A percentile compares a stretch with the other conserved stretches of the same genome.
Evolutionary conservation across 148 eudicot species (phyloP).

Genomic region (Vaccinium myrtillus): DNA sequence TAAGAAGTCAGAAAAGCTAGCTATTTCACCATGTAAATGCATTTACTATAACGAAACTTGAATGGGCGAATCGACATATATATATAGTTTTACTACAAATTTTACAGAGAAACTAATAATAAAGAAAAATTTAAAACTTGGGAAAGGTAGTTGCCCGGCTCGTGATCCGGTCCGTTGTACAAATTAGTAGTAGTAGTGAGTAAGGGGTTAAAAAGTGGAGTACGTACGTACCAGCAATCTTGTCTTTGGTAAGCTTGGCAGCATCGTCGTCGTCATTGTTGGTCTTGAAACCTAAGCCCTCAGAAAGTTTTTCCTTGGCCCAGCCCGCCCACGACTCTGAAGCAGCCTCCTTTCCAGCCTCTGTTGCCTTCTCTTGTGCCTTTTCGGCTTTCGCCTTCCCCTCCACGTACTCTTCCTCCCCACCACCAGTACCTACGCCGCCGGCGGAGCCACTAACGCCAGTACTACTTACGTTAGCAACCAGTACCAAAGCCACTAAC

Average conservation of each 20-base stretch:
- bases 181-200: too few species aligned
- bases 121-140: too few species aligned
- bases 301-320: conserved; percentile 42
- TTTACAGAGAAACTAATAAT: too few species aligned
- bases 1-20: too few species aligned
- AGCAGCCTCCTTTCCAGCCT: conserved; percentile 16
- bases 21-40: too few species aligned
- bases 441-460: neutral
- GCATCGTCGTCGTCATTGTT: neutral
- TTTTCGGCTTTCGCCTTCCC: conserved; percentile 6
- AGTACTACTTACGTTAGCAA: neutral
- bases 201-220: too few species aligned
- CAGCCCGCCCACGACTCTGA: conserved; percentile 55
- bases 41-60: too few species aligned
- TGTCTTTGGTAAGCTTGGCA: neutral
- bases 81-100: too few species aligned
- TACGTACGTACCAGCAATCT: neutral
- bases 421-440: neutral
- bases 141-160: too few species aligned
- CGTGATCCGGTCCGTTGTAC: too few species aligned
- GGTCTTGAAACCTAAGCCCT: neutral
- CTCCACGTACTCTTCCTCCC: conserved; percentile 3
- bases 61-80: too few species aligned
- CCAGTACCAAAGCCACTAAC: neutral
- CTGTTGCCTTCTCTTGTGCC: conserved; percentile 15